Evolutionary conservation across 2,329 filamentous ascomycete species (phyloP).

Genomic region (Talaromyces marneffei): DNA sequence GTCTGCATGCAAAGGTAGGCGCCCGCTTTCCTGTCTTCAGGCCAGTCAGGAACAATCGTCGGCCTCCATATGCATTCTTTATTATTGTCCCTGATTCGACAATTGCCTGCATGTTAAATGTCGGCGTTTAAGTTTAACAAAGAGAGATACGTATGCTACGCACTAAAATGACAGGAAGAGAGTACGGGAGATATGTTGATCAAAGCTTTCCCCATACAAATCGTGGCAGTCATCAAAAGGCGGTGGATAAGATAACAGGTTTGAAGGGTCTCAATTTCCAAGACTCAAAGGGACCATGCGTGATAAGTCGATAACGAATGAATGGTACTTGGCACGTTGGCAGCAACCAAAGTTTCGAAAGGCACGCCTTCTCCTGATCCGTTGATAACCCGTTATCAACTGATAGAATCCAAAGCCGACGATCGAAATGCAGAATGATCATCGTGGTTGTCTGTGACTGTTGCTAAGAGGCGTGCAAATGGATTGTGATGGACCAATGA

Average conservation of each 20-base stretch:
- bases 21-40: background rate
- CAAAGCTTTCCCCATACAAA: background rate
- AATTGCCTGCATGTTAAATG: background rate
- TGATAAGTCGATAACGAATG: background rate
- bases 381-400: background rate
- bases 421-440: background rate
- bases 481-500: background rate
- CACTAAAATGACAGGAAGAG: background rate
- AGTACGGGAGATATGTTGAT: background rate
- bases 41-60: constrained; percentile 1
- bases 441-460: background rate
- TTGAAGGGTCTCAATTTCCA: background rate
- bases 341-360: background rate
- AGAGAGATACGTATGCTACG: background rate
- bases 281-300: background rate
- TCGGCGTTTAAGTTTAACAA: background rate
- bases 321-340: background rate
- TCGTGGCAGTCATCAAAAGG: background rate
- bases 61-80: background rate
- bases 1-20: background rate
- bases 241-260: background rate
- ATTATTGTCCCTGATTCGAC: background rate
- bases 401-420: background rate
- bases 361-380: background rate
- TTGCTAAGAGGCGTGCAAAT: background rate